phyloP scores from a whole-genome alignment of 208 protist genomes.

The Leishmania major region DNA sequence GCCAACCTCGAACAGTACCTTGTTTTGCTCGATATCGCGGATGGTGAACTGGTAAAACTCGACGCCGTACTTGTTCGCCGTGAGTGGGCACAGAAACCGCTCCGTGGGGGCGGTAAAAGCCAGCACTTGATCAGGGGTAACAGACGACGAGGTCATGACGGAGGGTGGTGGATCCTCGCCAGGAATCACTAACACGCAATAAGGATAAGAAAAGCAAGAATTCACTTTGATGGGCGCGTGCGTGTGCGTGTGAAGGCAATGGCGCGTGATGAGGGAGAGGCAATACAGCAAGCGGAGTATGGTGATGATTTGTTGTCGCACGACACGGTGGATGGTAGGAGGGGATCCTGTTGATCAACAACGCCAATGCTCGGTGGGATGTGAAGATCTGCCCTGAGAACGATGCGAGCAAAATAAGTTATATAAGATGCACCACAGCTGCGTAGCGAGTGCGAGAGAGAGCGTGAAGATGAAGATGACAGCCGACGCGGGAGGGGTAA shows the following conservation, averaged over 20 bases:
- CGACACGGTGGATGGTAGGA: background rate
- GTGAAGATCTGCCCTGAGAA: background rate
- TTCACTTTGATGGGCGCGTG: background rate
- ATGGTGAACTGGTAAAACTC: conserved; percentile 96
- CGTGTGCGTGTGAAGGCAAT: background rate
- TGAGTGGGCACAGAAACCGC: conserved; percentile 92
- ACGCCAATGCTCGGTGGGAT: background rate
- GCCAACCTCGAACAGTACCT: conserved; percentile 87
- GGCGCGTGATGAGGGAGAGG: background rate
- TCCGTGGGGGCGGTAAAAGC: conserved; percentile 68
- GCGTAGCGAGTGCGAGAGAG: background rate
- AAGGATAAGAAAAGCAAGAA: background rate
- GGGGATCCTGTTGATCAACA: background rate
- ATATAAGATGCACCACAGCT: background rate
- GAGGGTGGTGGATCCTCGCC: background rate
- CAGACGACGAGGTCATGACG: conserved; percentile 21
- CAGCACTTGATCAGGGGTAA: conserved; percentile 78
- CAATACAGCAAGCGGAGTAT: background rate
- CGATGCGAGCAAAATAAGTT: background rate
- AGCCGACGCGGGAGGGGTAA: background rate
- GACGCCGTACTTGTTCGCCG: conserved; percentile 92
- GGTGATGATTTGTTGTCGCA: background rate
- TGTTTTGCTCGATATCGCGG: conserved; percentile 87
- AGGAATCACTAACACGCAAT: background rate
- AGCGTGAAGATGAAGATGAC: background rate